Evolutionary conservation across 73 alveolate species (phyloP).

Genomic region (Strombidium stylifer): DNA sequence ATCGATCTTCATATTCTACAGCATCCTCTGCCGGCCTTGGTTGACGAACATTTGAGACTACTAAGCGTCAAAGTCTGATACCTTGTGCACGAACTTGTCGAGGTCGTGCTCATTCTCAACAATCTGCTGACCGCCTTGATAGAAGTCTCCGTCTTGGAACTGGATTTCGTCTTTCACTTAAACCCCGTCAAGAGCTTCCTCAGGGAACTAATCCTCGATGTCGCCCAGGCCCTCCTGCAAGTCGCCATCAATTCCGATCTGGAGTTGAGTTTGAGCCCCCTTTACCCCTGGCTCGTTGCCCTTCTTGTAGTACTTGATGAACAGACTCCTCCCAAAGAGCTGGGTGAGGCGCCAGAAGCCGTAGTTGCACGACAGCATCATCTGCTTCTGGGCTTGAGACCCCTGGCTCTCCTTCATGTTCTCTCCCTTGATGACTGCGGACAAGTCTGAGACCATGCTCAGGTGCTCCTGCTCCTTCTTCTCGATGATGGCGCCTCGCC

Average conservation of each 20-base stretch:
- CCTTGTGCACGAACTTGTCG: too few species aligned
- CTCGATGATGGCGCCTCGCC: too few species aligned
- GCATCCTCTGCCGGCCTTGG: too few species aligned
- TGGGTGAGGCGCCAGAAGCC: conserved; percentile 28
- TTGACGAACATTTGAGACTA: too few species aligned
- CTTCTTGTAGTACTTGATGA: conserved; percentile 25
- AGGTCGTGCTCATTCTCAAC: conserved; percentile 4
- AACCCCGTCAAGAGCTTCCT: conserved; percentile 28
- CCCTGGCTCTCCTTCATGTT: too few species aligned
- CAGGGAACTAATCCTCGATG: background rate
- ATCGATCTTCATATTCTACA: conserved; percentile 23
- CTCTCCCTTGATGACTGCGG: too few species aligned
- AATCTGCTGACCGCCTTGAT: conserved; percentile 11
- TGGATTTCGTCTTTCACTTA: conserved; percentile 29
- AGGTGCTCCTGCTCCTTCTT: too few species aligned
- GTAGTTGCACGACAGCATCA: too few species aligned
- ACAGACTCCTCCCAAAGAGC: conserved; percentile 31
- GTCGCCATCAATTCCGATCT: background rate
- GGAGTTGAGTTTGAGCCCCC: background rate
- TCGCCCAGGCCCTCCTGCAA: conserved; percentile 1
- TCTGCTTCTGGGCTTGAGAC: too few species aligned
- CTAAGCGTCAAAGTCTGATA: too few species aligned
- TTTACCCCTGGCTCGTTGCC: background rate
- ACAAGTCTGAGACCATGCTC: too few species aligned
- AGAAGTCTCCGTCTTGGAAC: conserved; percentile 6